Percentiles rank a stretch among this genome's conserved stretches.
Conservation (phyloP, 2,329 filamentous ascomycete genomes). For the Trichoderma afroharzianum region DNA sequence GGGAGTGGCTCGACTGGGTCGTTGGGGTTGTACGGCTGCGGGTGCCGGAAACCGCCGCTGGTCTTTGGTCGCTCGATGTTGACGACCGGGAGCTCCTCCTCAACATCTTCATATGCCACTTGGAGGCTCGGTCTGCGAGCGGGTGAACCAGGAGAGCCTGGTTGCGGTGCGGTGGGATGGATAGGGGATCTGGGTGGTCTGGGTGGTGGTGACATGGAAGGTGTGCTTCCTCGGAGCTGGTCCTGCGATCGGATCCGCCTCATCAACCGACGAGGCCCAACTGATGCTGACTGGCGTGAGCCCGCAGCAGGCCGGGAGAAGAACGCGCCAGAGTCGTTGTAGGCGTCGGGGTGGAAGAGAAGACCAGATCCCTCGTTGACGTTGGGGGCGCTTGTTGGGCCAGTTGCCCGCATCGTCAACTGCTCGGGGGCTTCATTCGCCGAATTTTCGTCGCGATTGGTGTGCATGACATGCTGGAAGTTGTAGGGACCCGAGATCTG, state of each 20-base stretch:
- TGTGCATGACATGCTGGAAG: conserved; percentile 63
- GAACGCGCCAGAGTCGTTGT: conserved; percentile 24
- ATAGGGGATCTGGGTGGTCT: conserved; percentile 43
- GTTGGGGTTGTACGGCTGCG: conserved; percentile 39
- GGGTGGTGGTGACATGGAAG: conserved; percentile 44
- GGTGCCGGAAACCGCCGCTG: conserved; percentile 43
- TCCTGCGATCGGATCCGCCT: conserved; percentile 49
- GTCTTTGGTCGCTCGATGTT: conserved; percentile 43
- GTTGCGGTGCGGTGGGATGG: conserved; percentile 28
- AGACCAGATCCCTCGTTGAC: conserved; percentile 36
- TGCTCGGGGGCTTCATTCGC: conserved; percentile 17
- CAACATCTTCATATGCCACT: conserved; percentile 42
- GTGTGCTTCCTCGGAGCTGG: conserved; percentile 41
- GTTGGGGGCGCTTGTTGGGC: conserved; percentile 19
- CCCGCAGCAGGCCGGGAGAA: conserved; percentile 20
- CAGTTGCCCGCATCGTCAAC: conserved; percentile 21
- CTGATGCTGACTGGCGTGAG: conserved; percentile 15
- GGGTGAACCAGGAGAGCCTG: conserved; percentile 44
- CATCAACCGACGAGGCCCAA: conserved; percentile 35
- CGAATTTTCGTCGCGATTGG: conserved; percentile 46
- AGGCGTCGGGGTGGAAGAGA: conserved; percentile 42
- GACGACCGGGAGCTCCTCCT: conserved; percentile 30
- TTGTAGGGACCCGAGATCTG: conserved; percentile 63
- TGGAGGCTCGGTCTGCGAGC: conserved; percentile 54
- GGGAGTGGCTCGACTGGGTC: conserved; percentile 23